A percentile compares a stretch with the other conserved stretches of the same genome.
These are phyloP conservation scores for Pestalotiopsis sp. DNA, from an alignment of 2,329 filamentous ascomycete genomes.

Conservation along the genomic window DNA sequence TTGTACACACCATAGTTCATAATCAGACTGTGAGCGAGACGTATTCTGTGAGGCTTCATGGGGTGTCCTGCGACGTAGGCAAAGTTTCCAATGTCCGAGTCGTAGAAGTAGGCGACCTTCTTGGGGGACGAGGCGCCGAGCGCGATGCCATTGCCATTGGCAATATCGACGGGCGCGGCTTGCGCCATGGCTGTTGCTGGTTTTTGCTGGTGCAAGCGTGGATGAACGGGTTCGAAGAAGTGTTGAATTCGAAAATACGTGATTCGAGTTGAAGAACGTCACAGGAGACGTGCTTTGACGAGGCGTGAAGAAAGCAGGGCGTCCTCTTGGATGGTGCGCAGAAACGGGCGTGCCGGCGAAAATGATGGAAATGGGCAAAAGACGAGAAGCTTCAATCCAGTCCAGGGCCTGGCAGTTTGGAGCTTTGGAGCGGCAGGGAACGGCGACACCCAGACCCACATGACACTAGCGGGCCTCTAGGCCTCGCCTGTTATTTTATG, in stretches of 20 bases:
- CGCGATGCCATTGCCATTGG: conserved; percentile 51
- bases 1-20: conserved; percentile 96
- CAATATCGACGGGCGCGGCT: conserved; percentile 55
- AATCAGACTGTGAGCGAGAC: conserved; percentile 91
- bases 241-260: neutral
- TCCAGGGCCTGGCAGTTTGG: neutral
- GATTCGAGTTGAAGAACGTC: neutral
- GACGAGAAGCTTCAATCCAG: neutral
- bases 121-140: conserved; percentile 57
- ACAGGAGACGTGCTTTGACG: neutral
- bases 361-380: neutral
- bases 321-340: neutral
- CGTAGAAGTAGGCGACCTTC: conserved; percentile 97
- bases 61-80: conserved; percentile 96
- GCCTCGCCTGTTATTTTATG: neutral
- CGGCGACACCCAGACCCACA: neutral
- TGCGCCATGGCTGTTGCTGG: conserved; percentile 44
- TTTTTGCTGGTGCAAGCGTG: neutral
- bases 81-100: conserved; percentile 97
- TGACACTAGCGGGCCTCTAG: neutral
- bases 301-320: neutral
- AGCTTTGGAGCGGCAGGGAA: neutral
- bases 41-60: conserved; percentile 98
- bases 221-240: neutral
- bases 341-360: neutral